Conservation (phyloP, 306 rosid species). For the Cicer judaicum region DNA sequence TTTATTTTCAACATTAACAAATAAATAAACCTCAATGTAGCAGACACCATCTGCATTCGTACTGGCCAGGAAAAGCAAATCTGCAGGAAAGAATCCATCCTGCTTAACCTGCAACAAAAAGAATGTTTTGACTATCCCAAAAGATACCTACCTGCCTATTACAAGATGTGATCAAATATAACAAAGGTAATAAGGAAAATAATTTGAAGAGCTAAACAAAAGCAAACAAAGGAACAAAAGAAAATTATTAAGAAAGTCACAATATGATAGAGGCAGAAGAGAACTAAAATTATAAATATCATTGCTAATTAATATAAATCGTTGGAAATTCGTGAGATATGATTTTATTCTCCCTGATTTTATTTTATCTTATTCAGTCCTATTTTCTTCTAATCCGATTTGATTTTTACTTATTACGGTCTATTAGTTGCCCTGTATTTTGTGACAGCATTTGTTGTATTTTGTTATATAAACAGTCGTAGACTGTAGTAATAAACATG, state of each 20-base stretch:
- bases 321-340: background rate
- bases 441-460: no score
- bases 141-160: background rate
- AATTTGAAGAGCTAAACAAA: conserved; percentile 5
- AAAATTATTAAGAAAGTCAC: conserved; percentile 16
- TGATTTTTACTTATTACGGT: no score
- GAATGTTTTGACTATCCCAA: background rate
- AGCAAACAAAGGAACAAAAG: conserved; percentile 18
- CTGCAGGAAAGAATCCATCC: conserved; percentile 88
- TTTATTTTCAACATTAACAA: conserved; percentile 19
- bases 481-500: no score
- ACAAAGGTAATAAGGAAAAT: conserved; percentile 11
- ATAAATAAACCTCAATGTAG: conserved; percentile 78
- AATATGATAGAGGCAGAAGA: background rate
- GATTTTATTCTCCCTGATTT: background rate
- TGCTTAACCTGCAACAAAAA: conserved; percentile 69
- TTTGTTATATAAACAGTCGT: no score
- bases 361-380: background rate
- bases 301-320: background rate
- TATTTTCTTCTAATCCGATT: background rate
- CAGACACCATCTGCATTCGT: conserved; percentile 96
- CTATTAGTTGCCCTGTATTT: no score
- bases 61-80: conserved; percentile 88
- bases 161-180: conserved; percentile 24
- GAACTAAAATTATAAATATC: background rate